phyloP scores from a whole-genome alignment of 306 rosid species.

The Prunus mume region DNA sequence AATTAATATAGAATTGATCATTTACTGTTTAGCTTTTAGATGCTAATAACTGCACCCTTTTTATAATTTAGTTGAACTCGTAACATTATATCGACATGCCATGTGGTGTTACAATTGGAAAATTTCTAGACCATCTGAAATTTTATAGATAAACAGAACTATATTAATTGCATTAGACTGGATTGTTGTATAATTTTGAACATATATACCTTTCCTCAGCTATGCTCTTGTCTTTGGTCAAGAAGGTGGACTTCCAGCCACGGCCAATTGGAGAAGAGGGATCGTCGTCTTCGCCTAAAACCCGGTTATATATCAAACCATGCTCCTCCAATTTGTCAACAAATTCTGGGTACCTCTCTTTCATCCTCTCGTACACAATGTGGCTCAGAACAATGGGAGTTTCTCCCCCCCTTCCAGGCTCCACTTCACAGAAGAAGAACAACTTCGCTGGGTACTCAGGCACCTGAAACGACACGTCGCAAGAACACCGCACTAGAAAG shows the following conservation, averaged over 20 bases:
- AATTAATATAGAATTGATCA: too few species aligned
- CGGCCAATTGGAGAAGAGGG: constrained; percentile 86
- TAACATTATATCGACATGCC: not conserved
- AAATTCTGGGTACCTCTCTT: constrained; percentile 61
- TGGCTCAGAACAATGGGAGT: constrained; percentile 90
- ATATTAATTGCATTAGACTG: not conserved
- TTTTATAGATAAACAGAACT: not conserved
- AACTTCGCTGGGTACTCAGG: constrained; percentile 74
- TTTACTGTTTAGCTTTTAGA: not conserved
- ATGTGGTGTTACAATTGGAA: not conserved
- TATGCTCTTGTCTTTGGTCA: constrained; percentile 61
- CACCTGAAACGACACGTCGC: constrained; percentile 36
- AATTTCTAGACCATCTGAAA: not conserved
- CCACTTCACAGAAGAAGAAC: constrained; percentile 87
- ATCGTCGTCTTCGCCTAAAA: constrained; percentile 71
- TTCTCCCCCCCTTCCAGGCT: constrained; percentile 77
- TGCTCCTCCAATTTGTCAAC: constrained; percentile 62
- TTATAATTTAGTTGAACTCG: not conserved
- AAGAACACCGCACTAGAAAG: not conserved
- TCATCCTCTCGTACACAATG: constrained; percentile 68
- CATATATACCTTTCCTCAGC: constrained; percentile 77
- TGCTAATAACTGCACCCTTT: not conserved
- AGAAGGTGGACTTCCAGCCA: constrained; percentile 94
- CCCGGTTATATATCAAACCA: constrained; percentile 68
- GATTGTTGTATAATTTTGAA: not conserved